phyloP scores from a whole-genome alignment of 176 grass and related monocot species.

The Ananas comosus region DNA sequence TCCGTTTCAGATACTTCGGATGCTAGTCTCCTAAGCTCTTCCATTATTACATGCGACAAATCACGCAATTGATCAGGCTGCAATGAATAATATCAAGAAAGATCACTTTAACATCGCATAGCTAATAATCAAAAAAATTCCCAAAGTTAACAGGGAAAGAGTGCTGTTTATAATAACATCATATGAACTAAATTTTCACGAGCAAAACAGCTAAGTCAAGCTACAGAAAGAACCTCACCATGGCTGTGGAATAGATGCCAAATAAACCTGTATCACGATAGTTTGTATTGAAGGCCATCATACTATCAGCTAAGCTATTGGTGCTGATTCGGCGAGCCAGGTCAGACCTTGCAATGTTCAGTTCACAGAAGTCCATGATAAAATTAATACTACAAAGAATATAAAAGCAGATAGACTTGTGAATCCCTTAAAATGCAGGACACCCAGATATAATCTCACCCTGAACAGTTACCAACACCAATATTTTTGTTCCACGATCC shows the following conservation, averaged over 20 bases:
- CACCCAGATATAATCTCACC: slow-evolving; percentile 37
- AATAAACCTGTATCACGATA: slow-evolving; percentile 89
- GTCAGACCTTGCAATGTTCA: slow-evolving; percentile 62
- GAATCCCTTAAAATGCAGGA: not conserved
- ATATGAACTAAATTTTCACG: not conserved
- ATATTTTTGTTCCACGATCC: slow-evolving; percentile 69
- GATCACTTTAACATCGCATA: not conserved
- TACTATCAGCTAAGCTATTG: slow-evolving; percentile 56
- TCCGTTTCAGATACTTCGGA: slow-evolving; percentile 69
- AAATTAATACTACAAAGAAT: not conserved
- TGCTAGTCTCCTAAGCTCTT: slow-evolving; percentile 79
- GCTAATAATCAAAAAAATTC: not conserved
- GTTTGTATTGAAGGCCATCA: slow-evolving; percentile 96
- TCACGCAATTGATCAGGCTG: slow-evolving; percentile 59
- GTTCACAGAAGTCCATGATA: slow-evolving; percentile 6
- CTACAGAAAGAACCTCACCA: slow-evolving; percentile 36
- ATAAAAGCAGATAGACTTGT: not conserved
- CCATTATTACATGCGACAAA: slow-evolving; percentile 75
- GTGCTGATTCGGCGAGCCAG: slow-evolving; percentile 78
- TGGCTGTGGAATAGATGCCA: slow-evolving; percentile 59
- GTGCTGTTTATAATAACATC: not conserved
- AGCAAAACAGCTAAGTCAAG: not conserved
- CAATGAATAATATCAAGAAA: slow-evolving; percentile 2
- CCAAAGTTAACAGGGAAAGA: not conserved
- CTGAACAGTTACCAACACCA: slow-evolving; percentile 71